phyloP scores from a whole-genome alignment of 1,139 yeast species.

The Scheffersomyces insectosa region DNA sequence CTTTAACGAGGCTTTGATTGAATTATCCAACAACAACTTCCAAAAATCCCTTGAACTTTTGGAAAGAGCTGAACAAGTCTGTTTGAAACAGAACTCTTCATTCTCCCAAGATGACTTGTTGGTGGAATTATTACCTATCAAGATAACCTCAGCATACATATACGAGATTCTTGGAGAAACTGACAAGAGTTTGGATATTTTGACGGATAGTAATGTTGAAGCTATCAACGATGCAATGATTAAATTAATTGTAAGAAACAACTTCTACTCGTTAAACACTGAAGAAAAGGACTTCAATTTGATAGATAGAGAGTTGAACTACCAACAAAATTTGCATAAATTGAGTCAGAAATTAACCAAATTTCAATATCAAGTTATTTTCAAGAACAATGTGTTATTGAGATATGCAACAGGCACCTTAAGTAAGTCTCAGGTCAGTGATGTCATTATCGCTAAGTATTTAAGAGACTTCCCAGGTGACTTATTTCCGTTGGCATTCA shows the following conservation, averaged over 20 bases:
- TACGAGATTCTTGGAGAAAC: slow-evolving; percentile 48
- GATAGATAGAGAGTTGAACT: slow-evolving; percentile 44
- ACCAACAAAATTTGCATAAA: slow-evolving; percentile 37
- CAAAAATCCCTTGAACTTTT: slow-evolving; percentile 48
- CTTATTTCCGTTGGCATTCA: slow-evolving; percentile 32
- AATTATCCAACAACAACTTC: slow-evolving; percentile 46
- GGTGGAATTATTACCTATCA: slow-evolving; percentile 60
- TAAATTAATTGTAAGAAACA: slow-evolving; percentile 35
- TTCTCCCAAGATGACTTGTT: slow-evolving; percentile 41
- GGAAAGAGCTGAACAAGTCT: slow-evolving; percentile 48
- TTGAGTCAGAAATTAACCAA: slow-evolving; percentile 42
- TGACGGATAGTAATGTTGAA: slow-evolving; percentile 22
- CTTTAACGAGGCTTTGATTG: slow-evolving; percentile 69
- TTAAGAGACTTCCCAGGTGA: slow-evolving; percentile 31
- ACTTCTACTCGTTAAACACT: slow-evolving; percentile 24
- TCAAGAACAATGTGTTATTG: slow-evolving; percentile 47
- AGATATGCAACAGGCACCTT: slow-evolving; percentile 41
- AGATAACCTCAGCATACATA: slow-evolving; percentile 70
- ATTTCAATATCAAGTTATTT: slow-evolving; percentile 40
- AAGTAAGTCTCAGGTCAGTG: slow-evolving; percentile 23
- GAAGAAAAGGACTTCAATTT: slow-evolving; percentile 32
- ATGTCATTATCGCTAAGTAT: slow-evolving; percentile 19
- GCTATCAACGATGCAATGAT: slow-evolving; percentile 32
- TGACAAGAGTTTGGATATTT: slow-evolving; percentile 43
- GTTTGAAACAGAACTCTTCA: slow-evolving; percentile 39